These are phyloP conservation scores for Geoglossum cookeanum DNA, from an alignment of 2,329 filamentous ascomycete species.

Conservation along the genomic window DNA sequence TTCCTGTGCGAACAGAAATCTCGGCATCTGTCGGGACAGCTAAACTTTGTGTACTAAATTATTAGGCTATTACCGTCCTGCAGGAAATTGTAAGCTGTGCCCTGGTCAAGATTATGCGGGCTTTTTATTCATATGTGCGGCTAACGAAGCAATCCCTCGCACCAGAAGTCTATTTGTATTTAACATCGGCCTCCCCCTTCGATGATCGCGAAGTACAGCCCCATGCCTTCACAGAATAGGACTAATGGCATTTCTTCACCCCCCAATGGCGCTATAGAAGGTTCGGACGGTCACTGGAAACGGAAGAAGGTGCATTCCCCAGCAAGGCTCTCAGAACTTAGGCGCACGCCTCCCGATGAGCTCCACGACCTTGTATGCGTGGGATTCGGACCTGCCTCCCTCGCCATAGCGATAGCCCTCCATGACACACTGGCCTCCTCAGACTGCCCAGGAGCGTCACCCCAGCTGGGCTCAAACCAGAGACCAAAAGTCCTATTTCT, in stretches of 20 bases:
- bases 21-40: too few relatives aligned
- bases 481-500: conserved; percentile 64
- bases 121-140: too few relatives aligned
- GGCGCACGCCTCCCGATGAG: conserved; percentile 36
- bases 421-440: conserved; percentile 36
- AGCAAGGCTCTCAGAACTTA: conserved; percentile 18
- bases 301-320: neutral
- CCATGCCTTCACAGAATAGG: neutral
- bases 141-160: too few relatives aligned
- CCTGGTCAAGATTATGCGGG: too few relatives aligned
- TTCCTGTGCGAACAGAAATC: too few relatives aligned
- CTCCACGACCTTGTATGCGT: conserved; percentile 76
- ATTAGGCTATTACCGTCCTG: neutral
- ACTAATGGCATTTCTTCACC: neutral
- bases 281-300: neutral
- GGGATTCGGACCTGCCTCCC: conserved; percentile 79
- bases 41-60: too few relatives aligned
- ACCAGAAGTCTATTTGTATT: too few relatives aligned
- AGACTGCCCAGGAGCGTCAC: conserved; percentile 33
- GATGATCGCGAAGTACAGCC: too few relatives aligned
- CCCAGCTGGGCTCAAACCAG: conserved; percentile 21
- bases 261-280: neutral
- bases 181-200: too few relatives aligned
- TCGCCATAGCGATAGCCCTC: conserved; percentile 75
- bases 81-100: neutral